A percentile compares a stretch with the other conserved stretches of the same genome.
These are phyloP conservation scores for Pigoraptor vietnamica DNA, from an alignment of 78 protist species.

Conservation along the genomic window DNA sequence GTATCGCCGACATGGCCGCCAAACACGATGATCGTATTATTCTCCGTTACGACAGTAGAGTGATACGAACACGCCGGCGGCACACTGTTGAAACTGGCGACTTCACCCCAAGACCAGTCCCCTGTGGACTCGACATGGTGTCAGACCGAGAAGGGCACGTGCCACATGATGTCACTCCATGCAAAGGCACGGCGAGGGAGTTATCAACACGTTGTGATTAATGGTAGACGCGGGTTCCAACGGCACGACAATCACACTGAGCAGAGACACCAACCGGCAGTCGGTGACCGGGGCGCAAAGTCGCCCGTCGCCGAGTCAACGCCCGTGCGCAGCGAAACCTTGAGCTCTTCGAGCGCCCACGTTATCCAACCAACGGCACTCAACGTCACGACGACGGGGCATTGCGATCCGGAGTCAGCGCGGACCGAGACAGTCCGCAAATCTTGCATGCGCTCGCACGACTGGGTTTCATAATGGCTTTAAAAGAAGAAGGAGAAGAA, in stretches of 20 bases:
- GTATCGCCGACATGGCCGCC: too few species aligned
- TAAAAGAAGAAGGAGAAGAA: too few species aligned
- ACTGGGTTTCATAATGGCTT: too few species aligned
- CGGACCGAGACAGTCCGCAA: too few species aligned
- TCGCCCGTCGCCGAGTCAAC: not conserved
- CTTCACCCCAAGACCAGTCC: not conserved
- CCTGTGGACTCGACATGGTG: not conserved
- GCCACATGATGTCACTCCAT: too few species aligned
- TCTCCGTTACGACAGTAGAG: too few species aligned
- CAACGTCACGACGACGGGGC: not conserved
- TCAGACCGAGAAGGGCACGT: not conserved
- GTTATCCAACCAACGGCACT: not conserved
- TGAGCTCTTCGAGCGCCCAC: not conserved
- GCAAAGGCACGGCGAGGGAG: not conserved
- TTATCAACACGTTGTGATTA: not conserved
- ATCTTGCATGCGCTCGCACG: too few species aligned
- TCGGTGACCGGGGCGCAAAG: not conserved
- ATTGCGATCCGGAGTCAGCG: not conserved
- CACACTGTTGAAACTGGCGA: not conserved
- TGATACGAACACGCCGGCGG: not conserved
- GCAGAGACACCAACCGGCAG: not conserved
- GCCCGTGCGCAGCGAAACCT: not conserved
- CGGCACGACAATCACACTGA: too few species aligned
- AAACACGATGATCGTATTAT: too few species aligned
- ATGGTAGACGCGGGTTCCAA: not conserved